phyloP scores from a whole-genome alignment of 805 yeast species.

The Saturnispora sanitii region DNA sequence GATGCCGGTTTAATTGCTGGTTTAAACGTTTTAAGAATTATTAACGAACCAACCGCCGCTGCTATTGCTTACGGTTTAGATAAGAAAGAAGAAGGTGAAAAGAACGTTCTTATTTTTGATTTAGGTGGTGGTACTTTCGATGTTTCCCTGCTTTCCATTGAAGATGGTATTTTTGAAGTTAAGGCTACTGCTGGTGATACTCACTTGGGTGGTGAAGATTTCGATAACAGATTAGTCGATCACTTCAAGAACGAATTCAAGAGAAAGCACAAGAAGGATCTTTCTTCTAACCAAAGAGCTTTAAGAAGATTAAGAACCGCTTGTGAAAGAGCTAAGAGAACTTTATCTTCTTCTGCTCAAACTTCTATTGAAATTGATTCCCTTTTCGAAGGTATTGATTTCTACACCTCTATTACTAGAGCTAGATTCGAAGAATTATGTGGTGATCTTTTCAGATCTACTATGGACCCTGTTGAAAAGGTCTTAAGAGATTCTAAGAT shows the following conservation, averaged over 20 bases:
- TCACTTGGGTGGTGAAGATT: constrained; percentile 81
- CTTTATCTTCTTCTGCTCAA: constrained; percentile 91
- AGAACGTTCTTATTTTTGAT: constrained; percentile 54
- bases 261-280: constrained; percentile 95
- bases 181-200: constrained; percentile 79
- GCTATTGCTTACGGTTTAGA: constrained; percentile 75
- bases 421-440: constrained; percentile 97
- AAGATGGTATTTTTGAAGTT: constrained; percentile 74
- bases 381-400: constrained; percentile 88
- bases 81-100: constrained; percentile 37
- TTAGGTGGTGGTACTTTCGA: constrained; percentile 85
- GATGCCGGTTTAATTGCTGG: constrained; percentile 72
- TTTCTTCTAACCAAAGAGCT: constrained; percentile 90
- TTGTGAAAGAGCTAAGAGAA: constrained; percentile 99
- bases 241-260: constrained; percentile 92
- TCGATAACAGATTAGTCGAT: constrained; percentile 72
- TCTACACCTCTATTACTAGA: constrained; percentile 92
- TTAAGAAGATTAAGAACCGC: constrained; percentile 98
- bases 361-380: constrained; percentile 94
- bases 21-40: constrained; percentile 60
- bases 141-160: constrained; percentile 67
- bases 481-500: constrained; percentile 84
- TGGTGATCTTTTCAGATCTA: constrained; percentile 88
- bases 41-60: constrained; percentile 82
- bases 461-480: constrained; percentile 91